phyloP scores from a whole-genome alignment of 139 green algal species.

The Axilococcus clingmanii region DNA sequence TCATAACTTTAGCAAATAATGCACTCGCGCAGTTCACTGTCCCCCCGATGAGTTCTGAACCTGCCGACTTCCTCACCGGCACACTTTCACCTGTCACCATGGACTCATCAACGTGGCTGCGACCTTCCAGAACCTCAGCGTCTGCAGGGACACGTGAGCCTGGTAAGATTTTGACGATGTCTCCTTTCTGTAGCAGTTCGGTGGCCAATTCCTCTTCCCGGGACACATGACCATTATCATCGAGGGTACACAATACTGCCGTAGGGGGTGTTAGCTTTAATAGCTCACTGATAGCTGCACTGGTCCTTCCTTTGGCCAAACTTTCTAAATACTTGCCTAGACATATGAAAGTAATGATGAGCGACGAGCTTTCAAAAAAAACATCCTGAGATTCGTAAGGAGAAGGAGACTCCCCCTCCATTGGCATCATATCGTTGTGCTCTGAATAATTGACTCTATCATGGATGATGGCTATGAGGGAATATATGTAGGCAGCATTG shows the following conservation, averaged over 20 bases:
- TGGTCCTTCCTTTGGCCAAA: constrained; percentile 73
- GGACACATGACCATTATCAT: constrained; percentile 10
- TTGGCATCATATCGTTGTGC: too few species aligned
- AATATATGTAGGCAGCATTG: constrained; percentile 83
- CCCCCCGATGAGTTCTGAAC: constrained; percentile 75
- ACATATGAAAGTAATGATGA: constrained; percentile 95
- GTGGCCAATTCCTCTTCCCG: constrained; percentile 54
- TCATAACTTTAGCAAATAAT: constrained; percentile 51
- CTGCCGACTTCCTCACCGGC: constrained; percentile 61
- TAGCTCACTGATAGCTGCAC: constrained; percentile 69
- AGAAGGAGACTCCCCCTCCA: constrained; percentile 40
- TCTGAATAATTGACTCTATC: neutral
- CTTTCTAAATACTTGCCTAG: constrained; percentile 58
- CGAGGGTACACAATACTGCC: constrained; percentile 60
- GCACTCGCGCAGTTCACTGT: constrained; percentile 74
- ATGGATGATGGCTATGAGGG: constrained; percentile 48
- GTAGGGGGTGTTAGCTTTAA: constrained; percentile 61
- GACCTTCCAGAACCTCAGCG: constrained; percentile 65
- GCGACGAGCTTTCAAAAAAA: constrained; percentile 95
- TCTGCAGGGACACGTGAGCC: constrained; percentile 78
- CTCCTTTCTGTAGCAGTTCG: constrained; percentile 71
- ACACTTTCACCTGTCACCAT: constrained; percentile 92
- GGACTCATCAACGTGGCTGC: constrained; percentile 81
- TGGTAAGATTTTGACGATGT: constrained; percentile 85
- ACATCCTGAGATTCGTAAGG: too few species aligned